Conservation (phyloP, 2,329 filamentous ascomycete genomes). For the Beauveria sp. region DNA sequence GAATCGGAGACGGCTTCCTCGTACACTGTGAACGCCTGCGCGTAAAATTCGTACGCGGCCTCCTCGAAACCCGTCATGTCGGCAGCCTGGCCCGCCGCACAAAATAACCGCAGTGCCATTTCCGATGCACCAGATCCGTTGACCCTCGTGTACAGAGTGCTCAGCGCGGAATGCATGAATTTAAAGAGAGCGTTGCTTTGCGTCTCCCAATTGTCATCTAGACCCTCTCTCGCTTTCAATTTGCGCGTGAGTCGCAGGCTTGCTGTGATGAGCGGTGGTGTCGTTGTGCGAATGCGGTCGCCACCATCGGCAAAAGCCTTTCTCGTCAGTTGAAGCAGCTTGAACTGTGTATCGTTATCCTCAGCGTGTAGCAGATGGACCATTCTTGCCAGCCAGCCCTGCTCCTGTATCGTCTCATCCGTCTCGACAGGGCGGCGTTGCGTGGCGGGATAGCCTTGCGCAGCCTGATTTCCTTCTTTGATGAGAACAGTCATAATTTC, state of each 20-base stretch:
- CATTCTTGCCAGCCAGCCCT: conserved; percentile 91
- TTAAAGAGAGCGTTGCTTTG: conserved; percentile 78
- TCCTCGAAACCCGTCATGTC: conserved; percentile 90
- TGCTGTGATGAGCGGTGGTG: conserved; percentile 81
- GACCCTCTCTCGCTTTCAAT: conserved; percentile 87
- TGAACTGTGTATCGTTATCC: conserved; percentile 90
- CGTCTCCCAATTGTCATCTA: conserved; percentile 55
- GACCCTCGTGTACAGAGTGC: conserved; percentile 79
- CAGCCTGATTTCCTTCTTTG: conserved; percentile 79
- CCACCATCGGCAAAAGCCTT: conserved; percentile 88
- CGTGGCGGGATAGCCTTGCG: conserved; percentile 76
- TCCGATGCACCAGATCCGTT: conserved; percentile 72
- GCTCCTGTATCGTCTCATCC: conserved; percentile 95
- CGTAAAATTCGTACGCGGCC: conserved; percentile 96
- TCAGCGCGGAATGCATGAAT: conserved; percentile 85
- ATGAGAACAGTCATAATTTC: conserved; percentile 87
- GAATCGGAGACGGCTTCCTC: conserved; percentile 95
- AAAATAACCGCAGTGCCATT: conserved; percentile 80
- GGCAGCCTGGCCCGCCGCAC: conserved; percentile 85
- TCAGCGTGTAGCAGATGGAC: conserved; percentile 78
- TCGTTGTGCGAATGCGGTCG: conserved; percentile 92
- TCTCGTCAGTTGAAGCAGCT: conserved; percentile 78
- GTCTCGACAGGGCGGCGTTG: conserved; percentile 75
- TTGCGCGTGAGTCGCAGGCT: conserved; percentile 82
- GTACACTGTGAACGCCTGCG: conserved; percentile 96